Evolutionary conservation across 371 early-diverging fungal species (phyloP), one percentile per base, ranked within the genome.

Genomic region (Haplosporangium sp.): DNA sequence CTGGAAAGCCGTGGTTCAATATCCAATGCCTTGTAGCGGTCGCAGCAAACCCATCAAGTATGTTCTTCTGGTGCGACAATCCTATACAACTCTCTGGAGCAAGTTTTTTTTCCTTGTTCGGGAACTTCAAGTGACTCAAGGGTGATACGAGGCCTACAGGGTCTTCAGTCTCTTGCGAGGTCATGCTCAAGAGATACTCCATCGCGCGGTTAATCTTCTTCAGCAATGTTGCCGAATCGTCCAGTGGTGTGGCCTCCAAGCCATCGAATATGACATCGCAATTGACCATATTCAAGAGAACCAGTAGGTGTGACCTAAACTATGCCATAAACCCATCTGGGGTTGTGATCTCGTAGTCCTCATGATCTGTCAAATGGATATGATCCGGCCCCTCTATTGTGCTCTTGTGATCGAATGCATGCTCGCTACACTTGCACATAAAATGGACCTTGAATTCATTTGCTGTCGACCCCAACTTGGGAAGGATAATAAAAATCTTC

Each of bases 221-320:
- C 62, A 57, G n/a, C 18, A 50, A 55, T 37, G 37, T 18, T 14
- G 47, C 51, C 45, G 55, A 54, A 20, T 62, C 51, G 11, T 62
- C 62, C 42, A 62, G 56, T 37, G 61, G 68, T 7, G 61, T 45
- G 23, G 62, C 45, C n/a, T 7, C 20, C 38, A 62, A 47, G n/a
- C 45, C 56, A 12, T 69, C 69, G 8, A 62, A 51, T 5, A 23
- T 51, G 51, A 69, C 69, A 1, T 62, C 69, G 36, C 62, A 62
- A 56, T 69, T 69, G 51, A 69, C 40, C 42, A 69, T 42, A 45
- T 69, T 61, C 13, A 69, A 57, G 41, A 69, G 48, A 48, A 62
- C 69, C 20, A 53, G 55, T 40, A 69, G 62, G 46, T 56, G 62
- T 0, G 57, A 36, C 43, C 69, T 62, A 12, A 46, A 59, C 16